Percentiles rank a stretch among this genome's conserved stretches.
Conservation (phyloP, 495 filamentous ascomycete genomes). For the Talaromyces ruber region DNA sequence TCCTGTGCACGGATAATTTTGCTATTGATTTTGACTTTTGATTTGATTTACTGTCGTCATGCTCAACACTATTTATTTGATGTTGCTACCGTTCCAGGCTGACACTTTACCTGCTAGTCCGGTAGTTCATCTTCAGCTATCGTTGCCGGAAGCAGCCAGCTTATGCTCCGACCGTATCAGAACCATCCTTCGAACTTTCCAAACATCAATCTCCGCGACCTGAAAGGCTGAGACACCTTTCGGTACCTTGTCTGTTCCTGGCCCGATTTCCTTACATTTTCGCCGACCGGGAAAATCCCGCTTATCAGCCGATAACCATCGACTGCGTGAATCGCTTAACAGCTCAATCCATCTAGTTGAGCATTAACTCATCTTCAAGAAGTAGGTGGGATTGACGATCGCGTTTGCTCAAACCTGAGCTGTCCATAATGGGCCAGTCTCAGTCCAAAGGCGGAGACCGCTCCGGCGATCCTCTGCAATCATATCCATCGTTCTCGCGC, state of each 20-base stretch:
- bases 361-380: not conserved
- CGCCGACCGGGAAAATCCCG: not conserved
- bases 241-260: not conserved
- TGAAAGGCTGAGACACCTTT: not conserved
- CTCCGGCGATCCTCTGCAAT: conserved; percentile 52
- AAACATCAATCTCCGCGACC: not conserved
- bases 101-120: not conserved
- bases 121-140: not conserved
- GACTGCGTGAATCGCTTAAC: not conserved
- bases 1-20: not conserved
- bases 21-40: not conserved
- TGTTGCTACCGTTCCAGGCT: not conserved
- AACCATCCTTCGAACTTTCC: not conserved
- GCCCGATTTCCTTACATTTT: not conserved
- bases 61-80: not conserved
- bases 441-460: conserved; percentile 67
- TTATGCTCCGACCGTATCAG: not conserved
- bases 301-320: not conserved
- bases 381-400: not conserved
- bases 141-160: not conserved
- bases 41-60: not conserved
- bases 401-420: conserved; percentile 2
- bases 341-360: not conserved
- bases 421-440: conserved; percentile 75
- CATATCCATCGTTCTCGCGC: conserved; percentile 85